Conservation (phyloP, 805 yeast species). For the Tetrapisispora pingtungensis region DNA sequence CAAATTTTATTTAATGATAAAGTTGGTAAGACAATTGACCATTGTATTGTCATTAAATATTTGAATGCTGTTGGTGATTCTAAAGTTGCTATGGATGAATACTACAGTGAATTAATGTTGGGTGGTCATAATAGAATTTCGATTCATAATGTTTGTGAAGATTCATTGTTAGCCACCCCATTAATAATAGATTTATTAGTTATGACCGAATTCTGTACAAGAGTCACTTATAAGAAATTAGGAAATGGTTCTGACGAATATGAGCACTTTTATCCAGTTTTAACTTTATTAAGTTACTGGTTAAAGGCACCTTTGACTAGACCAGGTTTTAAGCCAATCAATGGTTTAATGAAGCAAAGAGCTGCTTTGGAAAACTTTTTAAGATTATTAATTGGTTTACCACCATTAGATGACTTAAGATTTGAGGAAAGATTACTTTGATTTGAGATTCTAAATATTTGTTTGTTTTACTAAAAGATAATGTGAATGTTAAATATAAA, state of each 20-base stretch:
- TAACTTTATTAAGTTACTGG: constrained; percentile 88
- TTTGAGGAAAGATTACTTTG: constrained; percentile 67
- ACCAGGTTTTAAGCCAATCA: constrained; percentile 82
- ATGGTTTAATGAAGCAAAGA: constrained; percentile 92
- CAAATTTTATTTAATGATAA: constrained; percentile 56
- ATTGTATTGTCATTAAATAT: constrained; percentile 91
- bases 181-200: constrained; percentile 84
- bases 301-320: constrained; percentile 92
- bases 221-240: constrained; percentile 66
- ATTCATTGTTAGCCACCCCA: constrained; percentile 89
- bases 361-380: constrained; percentile 83
- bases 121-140: constrained; percentile 95
- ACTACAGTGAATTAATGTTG: constrained; percentile 91
- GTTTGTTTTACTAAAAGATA: too few species aligned
- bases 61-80: constrained; percentile 92
- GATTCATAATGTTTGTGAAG: constrained; percentile 94
- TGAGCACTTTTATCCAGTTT: constrained; percentile 69
- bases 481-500: too few species aligned
- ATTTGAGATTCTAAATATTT: neutral
- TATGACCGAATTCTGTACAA: constrained; percentile 79
- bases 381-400: constrained; percentile 82
- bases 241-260: constrained; percentile 36
- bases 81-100: constrained; percentile 97
- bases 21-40: constrained; percentile 72
- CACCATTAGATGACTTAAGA: constrained; percentile 83